Percentiles rank a stretch among this genome's conserved stretches.
Conservation (phyloP, 2,329 filamentous ascomycete genomes). For the Ophiosphaerella korrae region DNA sequence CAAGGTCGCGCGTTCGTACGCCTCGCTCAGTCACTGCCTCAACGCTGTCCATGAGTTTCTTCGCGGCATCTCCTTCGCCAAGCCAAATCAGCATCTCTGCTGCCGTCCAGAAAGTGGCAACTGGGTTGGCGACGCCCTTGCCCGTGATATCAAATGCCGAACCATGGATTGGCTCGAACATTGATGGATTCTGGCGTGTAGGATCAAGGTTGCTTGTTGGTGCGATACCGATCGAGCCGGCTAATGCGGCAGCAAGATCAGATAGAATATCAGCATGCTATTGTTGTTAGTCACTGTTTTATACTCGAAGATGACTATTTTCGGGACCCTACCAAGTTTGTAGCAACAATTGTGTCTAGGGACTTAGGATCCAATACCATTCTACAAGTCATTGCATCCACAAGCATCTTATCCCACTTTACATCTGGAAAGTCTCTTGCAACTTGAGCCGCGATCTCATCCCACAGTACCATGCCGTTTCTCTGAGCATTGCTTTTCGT, state of each 20-base stretch:
- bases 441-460: slow-evolving; percentile 63
- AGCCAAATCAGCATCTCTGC: slow-evolving; percentile 65
- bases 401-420: slow-evolving; percentile 67
- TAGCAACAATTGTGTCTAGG: slow-evolving; percentile 68
- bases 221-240: slow-evolving; percentile 74
- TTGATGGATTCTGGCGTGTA: slow-evolving; percentile 62
- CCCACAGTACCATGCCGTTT: slow-evolving; percentile 72
- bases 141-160: slow-evolving; percentile 64
- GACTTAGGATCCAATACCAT: slow-evolving; percentile 66
- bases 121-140: slow-evolving; percentile 62
- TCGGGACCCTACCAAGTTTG: slow-evolving; percentile 54
- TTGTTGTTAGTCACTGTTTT: slow-evolving; percentile 52
- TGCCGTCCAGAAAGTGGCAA: slow-evolving; percentile 65
- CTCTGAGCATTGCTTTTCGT: slow-evolving; percentile 70
- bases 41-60: slow-evolving; percentile 57
- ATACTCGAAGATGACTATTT: slow-evolving; percentile 60
- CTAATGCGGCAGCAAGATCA: slow-evolving; percentile 71
- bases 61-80: slow-evolving; percentile 58
- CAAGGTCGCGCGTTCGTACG: slow-evolving; percentile 60
- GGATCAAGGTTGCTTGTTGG: slow-evolving; percentile 74
- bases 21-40: slow-evolving; percentile 60
- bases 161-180: slow-evolving; percentile 68
- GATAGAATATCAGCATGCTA: slow-evolving; percentile 69
- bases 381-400: slow-evolving; percentile 69
- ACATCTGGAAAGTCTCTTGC: slow-evolving; percentile 65